A percentile compares a stretch with the other conserved stretches of the same genome.
These are phyloP conservation scores for Macrophomina tecta DNA, from an alignment of 2,329 filamentous ascomycete genomes.

Conservation along the genomic window DNA sequence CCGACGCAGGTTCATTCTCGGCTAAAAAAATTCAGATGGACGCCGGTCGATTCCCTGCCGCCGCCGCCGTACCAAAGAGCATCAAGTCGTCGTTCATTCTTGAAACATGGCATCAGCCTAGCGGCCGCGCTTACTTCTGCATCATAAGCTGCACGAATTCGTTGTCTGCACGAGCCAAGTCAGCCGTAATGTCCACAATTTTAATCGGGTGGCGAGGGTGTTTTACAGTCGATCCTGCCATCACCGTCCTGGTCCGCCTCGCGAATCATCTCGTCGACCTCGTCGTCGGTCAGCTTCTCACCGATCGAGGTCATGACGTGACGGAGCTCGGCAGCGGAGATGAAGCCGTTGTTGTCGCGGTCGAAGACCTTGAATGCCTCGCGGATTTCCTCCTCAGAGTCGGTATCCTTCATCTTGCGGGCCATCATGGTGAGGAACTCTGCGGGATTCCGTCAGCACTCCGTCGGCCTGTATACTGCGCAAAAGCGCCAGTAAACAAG, in stretches of 20 bases:
- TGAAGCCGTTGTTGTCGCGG: constrained; percentile 69
- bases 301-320: constrained; percentile 70
- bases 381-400: constrained; percentile 69
- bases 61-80: constrained; percentile 28
- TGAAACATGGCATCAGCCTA: constrained; percentile 17
- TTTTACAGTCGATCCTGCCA: constrained; percentile 68
- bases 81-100: constrained; percentile 28
- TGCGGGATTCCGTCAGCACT: constrained; percentile 35
- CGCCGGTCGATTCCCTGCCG: constrained; percentile 24
- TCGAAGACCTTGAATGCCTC: constrained; percentile 72
- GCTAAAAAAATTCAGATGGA: constrained; percentile 20
- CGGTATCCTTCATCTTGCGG: constrained; percentile 65
- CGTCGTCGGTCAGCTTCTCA: constrained; percentile 66
- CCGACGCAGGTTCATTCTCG: constrained; percentile 14
- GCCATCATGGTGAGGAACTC: constrained; percentile 73
- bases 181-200: constrained; percentile 1
- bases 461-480: not conserved
- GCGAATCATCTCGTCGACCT: constrained; percentile 70
- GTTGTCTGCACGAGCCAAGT: constrained; percentile 52
- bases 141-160: constrained; percentile 64
- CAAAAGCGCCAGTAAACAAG: not conserved
- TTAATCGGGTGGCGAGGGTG: not conserved
- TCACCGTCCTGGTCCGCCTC: constrained; percentile 70
- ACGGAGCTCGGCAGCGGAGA: constrained; percentile 66
- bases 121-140: constrained; percentile 53